Percentiles rank a stretch among this genome's conserved stretches.
Evolutionary conservation across 768 basidiomycete genomes (phyloP).

Genomic region (Asterophora parasitica): DNA sequence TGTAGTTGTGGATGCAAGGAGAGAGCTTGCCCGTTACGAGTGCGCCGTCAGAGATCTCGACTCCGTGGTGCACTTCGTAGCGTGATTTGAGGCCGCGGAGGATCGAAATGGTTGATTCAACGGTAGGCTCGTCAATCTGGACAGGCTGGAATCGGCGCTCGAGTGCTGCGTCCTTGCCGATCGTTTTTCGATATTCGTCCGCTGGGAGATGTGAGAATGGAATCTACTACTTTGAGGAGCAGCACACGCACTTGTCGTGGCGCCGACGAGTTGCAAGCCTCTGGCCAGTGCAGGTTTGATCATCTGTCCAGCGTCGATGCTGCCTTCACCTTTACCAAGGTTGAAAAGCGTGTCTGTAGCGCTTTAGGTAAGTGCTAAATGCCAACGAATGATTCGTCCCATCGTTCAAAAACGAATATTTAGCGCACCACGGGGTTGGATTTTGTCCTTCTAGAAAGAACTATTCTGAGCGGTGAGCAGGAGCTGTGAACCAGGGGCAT

Average conservation of each 20-base stretch:
- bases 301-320: conserved; percentile 90
- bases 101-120: conserved; percentile 81
- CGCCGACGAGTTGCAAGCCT: conserved; percentile 84
- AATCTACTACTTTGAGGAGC: neutral
- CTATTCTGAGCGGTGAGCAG: conserved; percentile 28
- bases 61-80: conserved; percentile 92
- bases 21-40: conserved; percentile 67
- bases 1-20: neutral
- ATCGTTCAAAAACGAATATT: conserved; percentile 4
- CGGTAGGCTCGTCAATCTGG: conserved; percentile 81
- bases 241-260: conserved; percentile 80
- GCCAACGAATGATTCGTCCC: neutral
- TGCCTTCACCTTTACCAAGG: conserved; percentile 87
- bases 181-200: conserved; percentile 88
- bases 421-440: conserved; percentile 78
- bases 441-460: conserved; percentile 85
- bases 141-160: conserved; percentile 91
- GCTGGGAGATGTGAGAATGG: conserved; percentile 32
- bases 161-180: conserved; percentile 87
- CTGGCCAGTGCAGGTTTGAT: conserved; percentile 88
- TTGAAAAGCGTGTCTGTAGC: conserved; percentile 71
- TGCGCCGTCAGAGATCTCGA: conserved; percentile 85
- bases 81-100: conserved; percentile 78
- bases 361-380: neutral
- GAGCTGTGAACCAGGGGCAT: neutral